Percentiles rank a stretch among this genome's conserved stretches.
Conservation (phyloP, 192 early-diverging fungal genomes). For the Lobosporangium transversale region DNA sequence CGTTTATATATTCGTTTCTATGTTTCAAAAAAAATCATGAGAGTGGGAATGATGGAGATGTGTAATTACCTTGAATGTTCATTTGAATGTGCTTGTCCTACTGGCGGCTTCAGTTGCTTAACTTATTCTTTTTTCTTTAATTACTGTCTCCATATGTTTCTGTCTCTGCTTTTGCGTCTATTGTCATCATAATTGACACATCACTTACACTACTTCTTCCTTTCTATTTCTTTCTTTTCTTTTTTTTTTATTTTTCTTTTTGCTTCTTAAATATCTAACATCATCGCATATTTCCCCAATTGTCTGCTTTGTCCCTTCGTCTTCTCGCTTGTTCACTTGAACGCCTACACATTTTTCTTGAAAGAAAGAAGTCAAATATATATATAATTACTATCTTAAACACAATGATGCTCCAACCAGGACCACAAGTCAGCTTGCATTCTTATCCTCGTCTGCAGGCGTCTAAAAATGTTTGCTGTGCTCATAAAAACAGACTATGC, state of each 20-base stretch:
- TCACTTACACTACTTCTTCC: neutral
- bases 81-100: too few species aligned
- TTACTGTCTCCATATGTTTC: neutral
- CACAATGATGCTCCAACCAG: slow-evolving; percentile 51
- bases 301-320: neutral
- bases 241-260: neutral
- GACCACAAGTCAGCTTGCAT: slow-evolving; percentile 9
- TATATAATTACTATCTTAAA: neutral
- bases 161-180: neutral
- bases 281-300: neutral
- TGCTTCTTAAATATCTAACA: too few species aligned
- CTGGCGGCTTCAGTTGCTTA: neutral
- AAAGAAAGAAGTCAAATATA: too few species aligned
- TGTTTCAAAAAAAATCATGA: too few species aligned
- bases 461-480: neutral
- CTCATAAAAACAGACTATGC: neutral
- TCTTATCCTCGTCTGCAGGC: neutral
- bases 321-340: neutral
- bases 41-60: too few species aligned
- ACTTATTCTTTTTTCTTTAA: neutral
- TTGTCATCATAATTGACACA: neutral
- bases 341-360: neutral
- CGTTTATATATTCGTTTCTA: too few species aligned
- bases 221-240: neutral
- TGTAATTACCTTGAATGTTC: too few species aligned